These are phyloP conservation scores for Fusarium dimerum DNA, from an alignment of 2,329 filamentous ascomycete species.

Conservation along the genomic window DNA sequence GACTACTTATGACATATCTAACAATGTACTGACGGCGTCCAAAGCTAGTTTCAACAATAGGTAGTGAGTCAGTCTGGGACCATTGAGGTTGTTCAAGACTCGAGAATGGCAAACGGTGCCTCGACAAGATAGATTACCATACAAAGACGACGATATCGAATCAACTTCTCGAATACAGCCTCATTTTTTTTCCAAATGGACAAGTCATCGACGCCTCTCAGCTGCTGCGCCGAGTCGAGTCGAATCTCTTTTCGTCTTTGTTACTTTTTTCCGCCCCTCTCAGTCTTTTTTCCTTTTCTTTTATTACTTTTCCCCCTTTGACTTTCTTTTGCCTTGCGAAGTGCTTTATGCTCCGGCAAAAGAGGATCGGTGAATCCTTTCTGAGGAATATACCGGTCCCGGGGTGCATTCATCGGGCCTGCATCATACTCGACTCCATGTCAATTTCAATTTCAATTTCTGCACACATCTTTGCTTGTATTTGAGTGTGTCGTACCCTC, in stretches of 20 bases:
- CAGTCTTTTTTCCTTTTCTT: slow-evolving; percentile 17
- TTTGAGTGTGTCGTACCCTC: slow-evolving; percentile 24
- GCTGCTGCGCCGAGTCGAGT: not conserved
- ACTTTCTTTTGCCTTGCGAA: slow-evolving; percentile 13
- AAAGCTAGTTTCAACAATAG: no score
- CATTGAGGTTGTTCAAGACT: not conserved
- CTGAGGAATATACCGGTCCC: not conserved
- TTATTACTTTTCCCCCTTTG: slow-evolving; percentile 2
- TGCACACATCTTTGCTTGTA: slow-evolving; percentile 22
- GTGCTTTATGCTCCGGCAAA: not conserved
- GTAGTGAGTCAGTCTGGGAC: no score
- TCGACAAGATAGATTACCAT: not conserved
- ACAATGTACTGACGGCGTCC: not conserved
- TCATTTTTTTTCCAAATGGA: not conserved
- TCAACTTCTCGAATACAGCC: not conserved
- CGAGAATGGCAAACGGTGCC: not conserved
- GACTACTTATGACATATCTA: not conserved
- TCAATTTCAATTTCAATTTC: slow-evolving; percentile 4
- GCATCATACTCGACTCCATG: not conserved
- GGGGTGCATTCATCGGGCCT: not conserved
- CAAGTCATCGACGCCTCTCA: not conserved
- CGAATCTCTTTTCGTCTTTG: slow-evolving; percentile 2
- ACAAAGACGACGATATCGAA: not conserved
- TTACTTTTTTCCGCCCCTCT: slow-evolving; percentile 16
- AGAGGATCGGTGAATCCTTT: not conserved